phyloP scores from a whole-genome alignment of 495 filamentous ascomycete genomes.

The Aspergillus ellipticus region DNA sequence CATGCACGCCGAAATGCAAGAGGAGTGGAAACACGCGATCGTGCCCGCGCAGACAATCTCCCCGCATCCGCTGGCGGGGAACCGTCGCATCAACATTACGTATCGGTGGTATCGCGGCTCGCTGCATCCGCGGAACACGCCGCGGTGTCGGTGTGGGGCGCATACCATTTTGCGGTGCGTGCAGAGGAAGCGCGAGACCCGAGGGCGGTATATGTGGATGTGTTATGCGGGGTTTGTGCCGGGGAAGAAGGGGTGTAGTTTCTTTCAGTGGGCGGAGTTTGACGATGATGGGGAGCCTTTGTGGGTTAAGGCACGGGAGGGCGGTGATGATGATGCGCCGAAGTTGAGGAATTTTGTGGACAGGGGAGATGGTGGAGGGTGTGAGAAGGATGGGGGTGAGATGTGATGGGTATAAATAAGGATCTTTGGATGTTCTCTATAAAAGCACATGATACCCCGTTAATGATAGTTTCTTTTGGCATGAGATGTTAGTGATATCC shows the following conservation, averaged over 20 bases:
- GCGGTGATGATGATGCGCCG: conserved; percentile 20
- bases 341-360: conserved; percentile 30
- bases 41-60: conserved; percentile 68
- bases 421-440: not conserved
- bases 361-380: not conserved
- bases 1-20: conserved; percentile 85
- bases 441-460: not conserved
- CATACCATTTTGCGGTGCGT: conserved; percentile 74
- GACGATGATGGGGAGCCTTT: conserved; percentile 79
- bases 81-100: conserved; percentile 83
- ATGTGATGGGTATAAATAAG: not conserved
- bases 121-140: conserved; percentile 64
- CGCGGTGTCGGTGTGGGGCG: conserved; percentile 61
- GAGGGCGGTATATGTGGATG: conserved; percentile 90
- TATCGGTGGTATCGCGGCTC: conserved; percentile 80
- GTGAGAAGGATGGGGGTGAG: not conserved
- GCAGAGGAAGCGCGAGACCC: conserved; percentile 67
- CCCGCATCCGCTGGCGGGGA: conserved; percentile 77
- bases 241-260: conserved; percentile 71
- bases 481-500: too few species aligned
- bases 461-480: not conserved
- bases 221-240: conserved; percentile 76
- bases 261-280: conserved; percentile 88
- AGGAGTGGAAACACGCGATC: conserved; percentile 62
- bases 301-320: conserved; percentile 39